Evolutionary conservation across 257 asterid genomes (phyloP).

Genomic region (Perilla frutescens): DNA sequence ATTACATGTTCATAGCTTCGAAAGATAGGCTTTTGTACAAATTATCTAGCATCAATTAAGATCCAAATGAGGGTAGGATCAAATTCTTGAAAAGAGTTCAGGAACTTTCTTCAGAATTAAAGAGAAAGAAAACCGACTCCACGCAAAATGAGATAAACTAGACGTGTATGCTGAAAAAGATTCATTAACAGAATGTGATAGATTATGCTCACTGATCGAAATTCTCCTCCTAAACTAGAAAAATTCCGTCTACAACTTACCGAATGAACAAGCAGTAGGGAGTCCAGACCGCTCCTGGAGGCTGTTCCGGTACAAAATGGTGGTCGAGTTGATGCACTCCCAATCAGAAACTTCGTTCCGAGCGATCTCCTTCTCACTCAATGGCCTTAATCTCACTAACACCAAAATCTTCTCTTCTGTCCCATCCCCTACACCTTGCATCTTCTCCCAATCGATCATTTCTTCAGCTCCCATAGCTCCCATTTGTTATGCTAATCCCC

Average conservation of each 20-base stretch:
- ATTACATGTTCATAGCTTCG: conserved; percentile 1
- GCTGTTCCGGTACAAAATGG: conserved; percentile 94
- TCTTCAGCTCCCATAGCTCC: conserved; percentile 92
- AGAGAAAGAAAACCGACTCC: conserved; percentile 12
- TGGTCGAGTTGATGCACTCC: conserved; percentile 96
- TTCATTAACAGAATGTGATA: background rate
- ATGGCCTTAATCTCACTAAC: conserved; percentile 93
- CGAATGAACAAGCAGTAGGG: conserved; percentile 89
- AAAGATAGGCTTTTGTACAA: background rate
- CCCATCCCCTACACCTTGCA: conserved; percentile 63
- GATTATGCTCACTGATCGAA: background rate
- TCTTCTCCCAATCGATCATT: conserved; percentile 77
- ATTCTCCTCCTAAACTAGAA: conserved; percentile 20
- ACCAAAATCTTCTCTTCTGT: conserved; percentile 90
- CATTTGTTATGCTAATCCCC: conserved; percentile 47
- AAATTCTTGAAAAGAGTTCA: background rate
- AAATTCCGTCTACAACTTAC: conserved; percentile 46
- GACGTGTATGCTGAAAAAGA: conserved; percentile 9
- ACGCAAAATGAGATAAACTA: background rate
- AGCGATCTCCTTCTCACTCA: conserved; percentile 87
- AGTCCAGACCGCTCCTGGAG: conserved; percentile 97
- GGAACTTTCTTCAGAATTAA: conserved; percentile 5
- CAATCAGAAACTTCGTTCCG: conserved; percentile 90
- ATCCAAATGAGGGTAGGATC: conserved; percentile 29
- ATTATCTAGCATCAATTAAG: background rate